Evolutionary conservation across 768 basidiomycete species (phyloP), one percentile per base, ranked within the genome.

Genomic region (Clitopilus hobsonii): DNA sequence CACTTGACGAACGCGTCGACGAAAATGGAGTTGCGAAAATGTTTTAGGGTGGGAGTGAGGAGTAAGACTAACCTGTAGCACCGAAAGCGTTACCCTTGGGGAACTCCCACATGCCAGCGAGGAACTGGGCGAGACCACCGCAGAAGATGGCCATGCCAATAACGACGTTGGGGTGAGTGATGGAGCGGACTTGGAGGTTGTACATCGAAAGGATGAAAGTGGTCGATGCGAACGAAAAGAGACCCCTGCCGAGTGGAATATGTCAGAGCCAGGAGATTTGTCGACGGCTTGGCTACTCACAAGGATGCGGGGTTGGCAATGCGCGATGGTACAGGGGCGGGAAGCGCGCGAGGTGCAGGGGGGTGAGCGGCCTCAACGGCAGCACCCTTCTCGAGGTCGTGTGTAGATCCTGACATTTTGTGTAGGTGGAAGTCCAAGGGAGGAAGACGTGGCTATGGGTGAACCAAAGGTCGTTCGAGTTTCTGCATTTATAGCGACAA

Each of bases 71-170:
- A 88, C 88, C 86, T 25, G 88, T 85, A 10, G 80, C 88, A 60
- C 84, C 86, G 58, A 91, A 89, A 0, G 71, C 73, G 59, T 91
- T 90, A 0, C 85, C 85, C 27, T 78, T 70, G 14, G 83, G 81
- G 71, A 86, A 87, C 69, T 86, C 86, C 91, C 91, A 93, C 87
- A 94, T 91, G 38, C 94, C 94, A 26, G 92, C 93, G 32, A 94
- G 72, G 47, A 95, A 75, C 66, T 95, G 94, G 11, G 79, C 86
- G 27, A 94, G 83, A 56, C 94, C 94, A 59, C 93, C 94, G 58
- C 82, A 82, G 69, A 85, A 89, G 60, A 91, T 65, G 23, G 91
- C 91, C 91, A 95, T 92, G 51, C 91, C 94, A 49, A 93, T 78
- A 49, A 92, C 83, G 25, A 84, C 81, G 55, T 93, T 91, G 36